Conservation (phyloP, 1,139 yeast species). For the Hemisphaericaspora xylofermentans region DNA sequence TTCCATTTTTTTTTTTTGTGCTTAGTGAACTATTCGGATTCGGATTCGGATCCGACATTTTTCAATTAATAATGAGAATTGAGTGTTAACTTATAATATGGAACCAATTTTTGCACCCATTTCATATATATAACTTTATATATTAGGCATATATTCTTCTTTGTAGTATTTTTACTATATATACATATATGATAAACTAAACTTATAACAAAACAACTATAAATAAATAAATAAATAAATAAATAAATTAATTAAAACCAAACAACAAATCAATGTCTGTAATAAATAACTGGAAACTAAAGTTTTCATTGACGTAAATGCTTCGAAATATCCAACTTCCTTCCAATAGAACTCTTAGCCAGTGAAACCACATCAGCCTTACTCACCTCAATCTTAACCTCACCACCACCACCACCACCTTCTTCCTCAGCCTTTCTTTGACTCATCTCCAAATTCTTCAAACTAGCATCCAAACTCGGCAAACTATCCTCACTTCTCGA, state of each 20-base stretch:
- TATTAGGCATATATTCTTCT: no score
- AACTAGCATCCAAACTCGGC: conserved; percentile 3
- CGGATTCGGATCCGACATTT: background rate
- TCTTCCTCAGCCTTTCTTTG: background rate
- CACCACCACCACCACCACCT: background rate
- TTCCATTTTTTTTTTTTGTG: background rate
- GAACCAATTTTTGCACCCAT: background rate
- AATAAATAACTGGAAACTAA: conserved; percentile 6
- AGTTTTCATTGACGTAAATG: background rate
- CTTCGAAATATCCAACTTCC: conserved; percentile 20
- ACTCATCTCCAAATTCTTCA: conserved; percentile 1
- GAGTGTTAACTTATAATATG: background rate
- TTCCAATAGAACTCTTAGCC: conserved; percentile 23
- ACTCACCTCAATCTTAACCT: conserved; percentile 1
- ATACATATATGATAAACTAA: conserved; percentile 1
- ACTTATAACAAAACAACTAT: background rate
- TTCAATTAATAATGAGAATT: no score
- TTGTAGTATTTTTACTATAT: background rate
- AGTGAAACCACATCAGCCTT: conserved; percentile 4
- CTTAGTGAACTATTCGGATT: no score
- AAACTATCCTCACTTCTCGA: conserved; percentile 22
- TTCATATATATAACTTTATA: no score
- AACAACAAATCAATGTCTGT: background rate
- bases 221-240: conserved; percentile 3
- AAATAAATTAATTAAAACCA: background rate